phyloP scores from a whole-genome alignment of 768 basidiomycete genomes.

The Chalciporus sphaerocephalus region DNA sequence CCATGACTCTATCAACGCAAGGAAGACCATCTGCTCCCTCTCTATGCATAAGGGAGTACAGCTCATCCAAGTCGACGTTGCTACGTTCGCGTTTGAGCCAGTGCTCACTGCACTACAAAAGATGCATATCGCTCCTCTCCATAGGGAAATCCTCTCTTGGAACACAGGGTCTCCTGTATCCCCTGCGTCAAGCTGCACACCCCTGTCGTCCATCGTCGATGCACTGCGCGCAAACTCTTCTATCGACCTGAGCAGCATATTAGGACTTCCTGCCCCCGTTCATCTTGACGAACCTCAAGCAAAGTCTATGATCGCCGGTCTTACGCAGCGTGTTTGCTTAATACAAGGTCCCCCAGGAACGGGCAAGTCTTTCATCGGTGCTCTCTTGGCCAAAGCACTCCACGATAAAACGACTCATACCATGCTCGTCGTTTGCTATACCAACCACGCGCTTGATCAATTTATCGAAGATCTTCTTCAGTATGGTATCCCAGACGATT shows the following conservation, averaged over 20 bases:
- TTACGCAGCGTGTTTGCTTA: slow-evolving; percentile 51
- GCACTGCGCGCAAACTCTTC: slow-evolving; percentile 27
- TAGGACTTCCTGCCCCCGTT: slow-evolving; percentile 37
- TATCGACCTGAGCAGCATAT: slow-evolving; percentile 36
- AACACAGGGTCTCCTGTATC: slow-evolving; percentile 16
- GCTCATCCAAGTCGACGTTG: slow-evolving; percentile 54
- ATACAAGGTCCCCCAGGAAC: slow-evolving; percentile 76
- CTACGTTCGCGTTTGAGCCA: slow-evolving; percentile 59
- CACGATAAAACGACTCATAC: slow-evolving; percentile 42
- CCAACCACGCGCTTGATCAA: slow-evolving; percentile 70
- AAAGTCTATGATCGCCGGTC: slow-evolving; percentile 42
- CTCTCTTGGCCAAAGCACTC: slow-evolving; percentile 54
- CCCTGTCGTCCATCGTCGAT: slow-evolving; percentile 21
- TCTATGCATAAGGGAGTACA: slow-evolving; percentile 31
- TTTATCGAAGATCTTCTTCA: slow-evolving; percentile 57
- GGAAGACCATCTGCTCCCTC: slow-evolving; percentile 37
- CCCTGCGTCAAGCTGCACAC: neutral
- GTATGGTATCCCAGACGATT: slow-evolving; percentile 46
- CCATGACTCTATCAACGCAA: slow-evolving; percentile 38
- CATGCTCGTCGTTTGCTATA: slow-evolving; percentile 69
- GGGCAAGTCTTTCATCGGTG: slow-evolving; percentile 69
- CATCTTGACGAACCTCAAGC: slow-evolving; percentile 49
- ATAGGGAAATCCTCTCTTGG: slow-evolving; percentile 55
- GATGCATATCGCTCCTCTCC: slow-evolving; percentile 40
- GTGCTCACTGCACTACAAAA: slow-evolving; percentile 52